phyloP scores from a whole-genome alignment of 257 asterid genomes.

The Cordia subcordata region DNA sequence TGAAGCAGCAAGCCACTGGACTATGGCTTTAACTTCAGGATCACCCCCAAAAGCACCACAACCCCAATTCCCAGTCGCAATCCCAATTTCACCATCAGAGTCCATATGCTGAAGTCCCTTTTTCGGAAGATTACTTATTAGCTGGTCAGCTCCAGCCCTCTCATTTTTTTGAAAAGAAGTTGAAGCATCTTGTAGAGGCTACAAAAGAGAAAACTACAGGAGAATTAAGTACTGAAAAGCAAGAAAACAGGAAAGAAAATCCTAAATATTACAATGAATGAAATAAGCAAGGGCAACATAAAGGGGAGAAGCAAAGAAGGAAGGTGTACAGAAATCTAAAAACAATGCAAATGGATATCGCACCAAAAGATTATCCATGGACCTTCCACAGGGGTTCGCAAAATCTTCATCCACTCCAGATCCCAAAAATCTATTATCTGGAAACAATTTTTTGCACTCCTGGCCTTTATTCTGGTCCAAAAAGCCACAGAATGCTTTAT shows the following conservation, averaged over 20 bases:
- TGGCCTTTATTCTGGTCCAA: constrained; percentile 32
- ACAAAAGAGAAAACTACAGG: constrained; percentile 1
- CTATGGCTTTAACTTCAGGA: constrained; percentile 71
- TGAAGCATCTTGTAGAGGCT: constrained; percentile 26
- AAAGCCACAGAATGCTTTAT: constrained; percentile 88
- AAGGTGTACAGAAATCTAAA: not conserved
- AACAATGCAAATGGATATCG: not conserved
- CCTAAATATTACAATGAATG: too few species aligned
- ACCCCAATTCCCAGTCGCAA: constrained; percentile 96
- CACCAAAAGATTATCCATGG: constrained; percentile 19
- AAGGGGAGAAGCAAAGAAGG: not conserved
- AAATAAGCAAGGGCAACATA: too few species aligned
- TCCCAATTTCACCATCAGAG: constrained; percentile 39
- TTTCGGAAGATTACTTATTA: not conserved
- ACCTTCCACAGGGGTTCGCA: constrained; percentile 2
- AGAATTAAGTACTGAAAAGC: not conserved
- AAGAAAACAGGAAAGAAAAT: too few species aligned
- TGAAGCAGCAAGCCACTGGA: constrained; percentile 96
- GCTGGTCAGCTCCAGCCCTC: constrained; percentile 10
- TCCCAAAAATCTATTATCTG: constrained; percentile 15
- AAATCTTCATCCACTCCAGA: constrained; percentile 15
- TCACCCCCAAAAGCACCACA: constrained; percentile 97
- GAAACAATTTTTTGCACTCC: constrained; percentile 19
- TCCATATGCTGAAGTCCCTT: constrained; percentile 6
- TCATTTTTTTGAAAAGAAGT: constrained; percentile 20